Evolutionary conservation across 2,329 filamentous ascomycete species (phyloP).

Genomic region (Aspergillus hiratsukae): DNA sequence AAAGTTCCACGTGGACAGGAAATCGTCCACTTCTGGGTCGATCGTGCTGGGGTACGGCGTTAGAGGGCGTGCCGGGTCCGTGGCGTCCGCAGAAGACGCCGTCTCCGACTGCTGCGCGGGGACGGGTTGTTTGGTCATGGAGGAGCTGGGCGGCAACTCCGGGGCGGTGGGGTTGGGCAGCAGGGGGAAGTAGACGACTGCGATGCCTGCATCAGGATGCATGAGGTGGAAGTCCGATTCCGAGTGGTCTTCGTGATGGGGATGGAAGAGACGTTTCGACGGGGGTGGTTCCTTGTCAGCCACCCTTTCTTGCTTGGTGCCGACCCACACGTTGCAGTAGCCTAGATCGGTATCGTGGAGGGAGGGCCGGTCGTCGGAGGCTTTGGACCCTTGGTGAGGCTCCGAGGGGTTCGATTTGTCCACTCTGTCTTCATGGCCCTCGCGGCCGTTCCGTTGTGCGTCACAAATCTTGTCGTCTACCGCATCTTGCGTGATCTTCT

Average conservation of each 20-base stretch:
- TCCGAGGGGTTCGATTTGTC: slow-evolving; percentile 23
- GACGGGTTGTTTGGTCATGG: slow-evolving; percentile 19
- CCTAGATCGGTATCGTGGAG: slow-evolving; percentile 56
- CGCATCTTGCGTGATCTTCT: slow-evolving; percentile 57
- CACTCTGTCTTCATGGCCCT: slow-evolving; percentile 3
- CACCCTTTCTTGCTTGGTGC: slow-evolving; percentile 69
- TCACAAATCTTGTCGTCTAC: slow-evolving; percentile 60
- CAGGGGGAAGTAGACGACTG: slow-evolving; percentile 87
- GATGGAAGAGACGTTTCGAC: slow-evolving; percentile 47
- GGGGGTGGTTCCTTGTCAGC: slow-evolving; percentile 50
- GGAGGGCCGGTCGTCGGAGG: slow-evolving; percentile 39
- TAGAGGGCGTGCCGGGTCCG: slow-evolving; percentile 18
- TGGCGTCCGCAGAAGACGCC: slow-evolving; percentile 9
- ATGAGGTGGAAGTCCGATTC: slow-evolving; percentile 65
- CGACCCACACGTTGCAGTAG: slow-evolving; percentile 95
- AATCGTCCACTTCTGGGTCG: slow-evolving; percentile 78
- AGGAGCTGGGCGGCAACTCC: slow-evolving; percentile 20
- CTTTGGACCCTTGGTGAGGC: slow-evolving; percentile 39
- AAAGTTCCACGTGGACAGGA: slow-evolving; percentile 97
- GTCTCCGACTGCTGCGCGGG: slow-evolving; percentile 20
- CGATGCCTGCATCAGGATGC: slow-evolving; percentile 75
- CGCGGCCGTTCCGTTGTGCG: slow-evolving; percentile 45
- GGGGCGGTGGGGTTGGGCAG: slow-evolving; percentile 63
- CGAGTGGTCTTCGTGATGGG: slow-evolving; percentile 51
- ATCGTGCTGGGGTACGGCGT: slow-evolving; percentile 59